Evolutionary conservation across 352 stramenopile genomes (phyloP), one percentile per base, ranked within the genome.

Genomic region (Pythium periplocum): DNA sequence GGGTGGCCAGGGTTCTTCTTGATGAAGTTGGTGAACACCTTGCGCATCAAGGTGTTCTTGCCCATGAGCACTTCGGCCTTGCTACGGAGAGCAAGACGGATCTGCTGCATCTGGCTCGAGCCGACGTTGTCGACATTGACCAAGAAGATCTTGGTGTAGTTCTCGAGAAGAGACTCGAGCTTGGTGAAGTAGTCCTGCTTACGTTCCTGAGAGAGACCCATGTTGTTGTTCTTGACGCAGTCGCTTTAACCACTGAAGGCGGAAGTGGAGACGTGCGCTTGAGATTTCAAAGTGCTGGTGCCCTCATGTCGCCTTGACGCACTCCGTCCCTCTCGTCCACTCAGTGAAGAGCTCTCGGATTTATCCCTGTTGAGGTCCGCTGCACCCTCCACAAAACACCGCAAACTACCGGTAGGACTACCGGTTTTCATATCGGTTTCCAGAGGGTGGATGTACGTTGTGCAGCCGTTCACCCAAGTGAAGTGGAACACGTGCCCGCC

Each of bases 41-140:
- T 99, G 63, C 97, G 87, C 87, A 99, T 99, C 72, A 99, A 96
- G 67, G 97, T 99, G 87, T 99, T 99, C 87, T 99, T 99, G 71
- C 97, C 97, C 96, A 99, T 99, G 61, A 99, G 87, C 48, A 99
- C 78, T 48, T 98, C 93, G 50, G 93, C 97, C 53, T 87, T 85
- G 66, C 93, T 91, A 63, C 97, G 95, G 26, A 99, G 91, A 33
- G 82, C 83, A 38, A 96, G 83, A 87, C 97, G 95, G 69, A 98
- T 98, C 67, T 98, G 77, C 74, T 99, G 96, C 74, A 99, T 97
- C 84, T 99, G 97, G 68, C 96, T 96, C 60, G 96, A 99, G 60
- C 96, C 97, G 48, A 99, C 97, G 86, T 99, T 99, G 89, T 99
- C 97, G 55, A 98, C 96, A 64, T 87, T 80, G 26, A 99, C 96